A percentile compares a stretch with the other conserved stretches of the same genome.
phyloP scores from a whole-genome alignment of 495 filamentous ascomycete species.

The Penicillium parvum region DNA sequence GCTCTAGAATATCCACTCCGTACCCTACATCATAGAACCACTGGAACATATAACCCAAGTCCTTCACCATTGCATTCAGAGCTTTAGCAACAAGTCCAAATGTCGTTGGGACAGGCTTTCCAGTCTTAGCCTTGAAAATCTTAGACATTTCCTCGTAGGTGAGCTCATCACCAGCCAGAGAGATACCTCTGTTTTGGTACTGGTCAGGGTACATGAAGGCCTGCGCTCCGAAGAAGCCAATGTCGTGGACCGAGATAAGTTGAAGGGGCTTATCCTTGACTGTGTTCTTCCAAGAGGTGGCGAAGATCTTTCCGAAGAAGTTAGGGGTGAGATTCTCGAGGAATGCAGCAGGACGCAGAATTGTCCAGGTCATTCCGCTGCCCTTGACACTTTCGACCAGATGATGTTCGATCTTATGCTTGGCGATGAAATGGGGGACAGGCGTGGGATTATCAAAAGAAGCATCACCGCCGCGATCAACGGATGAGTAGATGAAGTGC shows the following conservation, averaged over 20 bases:
- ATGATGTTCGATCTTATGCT: conserved; percentile 61
- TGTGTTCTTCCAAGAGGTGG: conserved; percentile 44
- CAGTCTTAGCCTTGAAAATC: conserved; percentile 48
- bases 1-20: conserved; percentile 50
- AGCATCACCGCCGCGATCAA: conserved; percentile 61
- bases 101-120: conserved; percentile 46
- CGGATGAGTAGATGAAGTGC: conserved; percentile 62
- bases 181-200: conserved; percentile 44
- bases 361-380: conserved; percentile 53
- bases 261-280: conserved; percentile 52
- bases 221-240: conserved; percentile 59
- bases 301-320: conserved; percentile 57
- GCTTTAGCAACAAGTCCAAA: conserved; percentile 36
- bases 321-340: conserved; percentile 60
- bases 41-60: conserved; percentile 57
- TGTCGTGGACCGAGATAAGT: conserved; percentile 54
- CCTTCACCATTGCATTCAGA: conserved; percentile 45
- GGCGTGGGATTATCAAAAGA: conserved; percentile 53
- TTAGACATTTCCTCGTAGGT: conserved; percentile 45
- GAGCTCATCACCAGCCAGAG: conserved; percentile 58
- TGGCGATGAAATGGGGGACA: conserved; percentile 59
- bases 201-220: conserved; percentile 50
- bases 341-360: conserved; percentile 62
- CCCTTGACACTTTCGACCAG: conserved; percentile 41
- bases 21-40: conserved; percentile 63